Evolutionary conservation across 2,329 filamentous ascomycete genomes (phyloP).

Genomic region (Lecanoromycetidae sp.): DNA sequence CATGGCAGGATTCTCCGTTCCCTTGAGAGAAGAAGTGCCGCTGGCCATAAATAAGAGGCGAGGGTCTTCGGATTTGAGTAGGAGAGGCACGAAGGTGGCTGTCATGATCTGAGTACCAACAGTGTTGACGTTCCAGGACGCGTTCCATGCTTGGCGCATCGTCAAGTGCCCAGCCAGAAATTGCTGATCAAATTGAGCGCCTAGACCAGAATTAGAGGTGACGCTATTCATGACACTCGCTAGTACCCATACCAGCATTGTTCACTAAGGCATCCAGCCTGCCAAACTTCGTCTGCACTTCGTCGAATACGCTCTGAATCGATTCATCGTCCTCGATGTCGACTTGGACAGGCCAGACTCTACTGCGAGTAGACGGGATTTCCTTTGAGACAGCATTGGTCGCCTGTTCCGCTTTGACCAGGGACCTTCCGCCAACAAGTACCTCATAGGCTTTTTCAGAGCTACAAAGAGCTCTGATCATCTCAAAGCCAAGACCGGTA

Average conservation of each 20-base stretch:
- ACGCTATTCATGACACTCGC: background rate
- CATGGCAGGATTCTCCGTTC: conserved; percentile 1
- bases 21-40: conserved; percentile 2
- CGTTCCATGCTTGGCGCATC: conserved; percentile 34
- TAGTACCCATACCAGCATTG: conserved; percentile 36
- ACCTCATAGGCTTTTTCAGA: conserved; percentile 42
- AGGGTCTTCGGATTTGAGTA: conserved; percentile 36
- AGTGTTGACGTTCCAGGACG: conserved; percentile 40
- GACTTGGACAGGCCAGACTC: conserved; percentile 37
- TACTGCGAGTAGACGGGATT: conserved; percentile 30
- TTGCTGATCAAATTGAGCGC: conserved; percentile 23
- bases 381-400: conserved; percentile 32
- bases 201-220: background rate
- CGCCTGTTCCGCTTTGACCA: conserved; percentile 40
- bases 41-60: conserved; percentile 37
- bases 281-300: conserved; percentile 33
- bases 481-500: conserved; percentile 50
- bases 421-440: conserved; percentile 41
- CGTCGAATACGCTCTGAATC: conserved; percentile 36
- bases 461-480: conserved; percentile 40
- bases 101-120: conserved; percentile 36
- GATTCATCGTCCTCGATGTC: conserved; percentile 44
- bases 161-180: conserved; percentile 21
- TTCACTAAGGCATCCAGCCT: conserved; percentile 44
- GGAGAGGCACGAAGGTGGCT: conserved; percentile 40